Conservation (phyloP, 345 rosid genomes). For the Gossypium arboreum region DNA sequence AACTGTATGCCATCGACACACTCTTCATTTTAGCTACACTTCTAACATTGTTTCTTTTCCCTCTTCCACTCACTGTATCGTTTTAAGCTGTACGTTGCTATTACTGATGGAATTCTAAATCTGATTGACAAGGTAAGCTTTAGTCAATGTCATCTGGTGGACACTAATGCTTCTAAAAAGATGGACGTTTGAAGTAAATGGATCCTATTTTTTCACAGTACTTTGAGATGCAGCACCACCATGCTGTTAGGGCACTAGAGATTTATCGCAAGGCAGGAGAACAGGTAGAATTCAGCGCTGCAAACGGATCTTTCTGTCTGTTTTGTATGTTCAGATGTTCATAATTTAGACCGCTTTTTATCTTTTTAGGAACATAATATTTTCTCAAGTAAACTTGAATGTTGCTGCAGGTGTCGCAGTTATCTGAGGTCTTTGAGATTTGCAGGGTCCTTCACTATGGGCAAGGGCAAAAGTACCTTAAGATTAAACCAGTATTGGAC, state of each 20-base stretch:
- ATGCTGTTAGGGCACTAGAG: slow-evolving; percentile 35
- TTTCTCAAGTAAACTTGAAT: background rate
- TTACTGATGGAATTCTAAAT: slow-evolving; percentile 33
- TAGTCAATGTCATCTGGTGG: background rate
- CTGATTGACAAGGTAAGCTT: slow-evolving; percentile 35
- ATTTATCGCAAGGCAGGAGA: slow-evolving; percentile 30
- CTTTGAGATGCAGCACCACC: slow-evolving; percentile 33
- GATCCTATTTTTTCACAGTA: slow-evolving; percentile 19
- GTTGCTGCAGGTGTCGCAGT: slow-evolving; percentile 28
- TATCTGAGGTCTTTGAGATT: slow-evolving; percentile 34
- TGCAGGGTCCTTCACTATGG: slow-evolving; percentile 25
- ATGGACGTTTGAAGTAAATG: background rate
- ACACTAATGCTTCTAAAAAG: background rate
- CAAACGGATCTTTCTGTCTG: background rate
- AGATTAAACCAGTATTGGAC: slow-evolving; percentile 29
- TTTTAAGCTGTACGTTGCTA: slow-evolving; percentile 28
- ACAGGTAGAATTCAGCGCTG: slow-evolving; percentile 22
- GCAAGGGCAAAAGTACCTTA: slow-evolving; percentile 22
- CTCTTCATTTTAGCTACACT: background rate
- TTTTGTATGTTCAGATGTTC: background rate
- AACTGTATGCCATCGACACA: background rate
- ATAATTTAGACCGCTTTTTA: background rate
- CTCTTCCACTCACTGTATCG: background rate
- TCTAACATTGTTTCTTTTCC: background rate
- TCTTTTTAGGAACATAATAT: background rate